Percentiles rank a stretch among this genome's conserved stretches.
These are phyloP conservation scores for Diplogelasinospora grovesii DNA, from an alignment of 495 filamentous ascomycete species.

Conservation along the genomic window DNA sequence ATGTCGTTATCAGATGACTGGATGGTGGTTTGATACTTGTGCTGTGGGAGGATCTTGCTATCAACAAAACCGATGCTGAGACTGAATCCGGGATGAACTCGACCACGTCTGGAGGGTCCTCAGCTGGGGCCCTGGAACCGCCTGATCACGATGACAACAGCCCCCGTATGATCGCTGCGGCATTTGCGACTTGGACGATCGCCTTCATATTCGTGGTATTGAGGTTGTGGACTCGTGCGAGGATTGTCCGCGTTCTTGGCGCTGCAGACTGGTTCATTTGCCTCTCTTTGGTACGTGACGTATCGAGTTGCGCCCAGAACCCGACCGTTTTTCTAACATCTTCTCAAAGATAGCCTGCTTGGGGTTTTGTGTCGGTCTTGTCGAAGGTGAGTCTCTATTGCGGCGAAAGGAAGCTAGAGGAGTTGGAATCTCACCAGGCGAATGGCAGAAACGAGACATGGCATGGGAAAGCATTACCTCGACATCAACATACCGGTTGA, in stretches of 20 bases:
- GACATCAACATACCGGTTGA: constrained; percentile 9
- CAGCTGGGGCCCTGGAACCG: not conserved
- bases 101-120: not conserved
- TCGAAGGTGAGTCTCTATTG: constrained; percentile 6
- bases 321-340: not conserved
- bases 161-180: constrained; percentile 10
- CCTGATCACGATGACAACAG: constrained; percentile 3
- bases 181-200: constrained; percentile 11
- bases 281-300: constrained; percentile 10
- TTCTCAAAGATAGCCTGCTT: constrained; percentile 6
- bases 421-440: not conserved
- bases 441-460: constrained; percentile 12
- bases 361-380: constrained; percentile 1
- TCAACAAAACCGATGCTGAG: constrained; percentile 1
- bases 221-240: constrained; percentile 17
- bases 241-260: constrained; percentile 13
- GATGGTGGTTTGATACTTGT: no score
- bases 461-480: constrained; percentile 18
- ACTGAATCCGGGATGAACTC: constrained; percentile 5
- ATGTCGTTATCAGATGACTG: no score
- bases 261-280: constrained; percentile 15
- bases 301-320: not conserved
- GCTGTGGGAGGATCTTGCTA: no score
- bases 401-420: not conserved
- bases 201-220: constrained; percentile 16